Base-by-base conservation (phyloP, 1,284 basidiomycete genomes). In the Lentinus polychrous region DNA sequence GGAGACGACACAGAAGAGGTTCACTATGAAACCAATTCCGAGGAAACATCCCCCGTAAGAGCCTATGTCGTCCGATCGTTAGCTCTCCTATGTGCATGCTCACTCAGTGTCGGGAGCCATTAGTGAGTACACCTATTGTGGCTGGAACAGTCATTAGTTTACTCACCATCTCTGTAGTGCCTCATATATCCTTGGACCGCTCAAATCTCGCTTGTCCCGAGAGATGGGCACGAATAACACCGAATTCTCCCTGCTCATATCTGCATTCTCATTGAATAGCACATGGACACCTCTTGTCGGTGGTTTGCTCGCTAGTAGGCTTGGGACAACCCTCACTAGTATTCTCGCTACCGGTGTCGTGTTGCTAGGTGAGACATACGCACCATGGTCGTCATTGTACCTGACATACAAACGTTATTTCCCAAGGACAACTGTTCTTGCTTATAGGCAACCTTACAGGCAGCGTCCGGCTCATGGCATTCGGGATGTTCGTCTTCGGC, bases 281-380 rank as follows among this genome's bases (percentile, higher is more conserved):
- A 89, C 86, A 35, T 89, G 86, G 86, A 90, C 87, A 8, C 86
- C 86, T 1, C 71, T 90, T 3, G 71, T 87, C 0, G 84, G 81
- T 12, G 83, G 84, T 3, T 53, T 88, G 11, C 68, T 88, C 39
- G 79, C 83, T 5, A 81, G 80, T 50, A 73, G 74, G 45, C 72
- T 90, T 2, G 85, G 86, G 18, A 86, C 83, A 17, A 85, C 83
- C 0, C 64, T 72, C 36, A 79, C 82, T 0, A 82, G 84, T 51
- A 81, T 90, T 37, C 63, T 86, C 22, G 83, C 86, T 1, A 90
- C 87, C 0, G 76, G 81, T 0, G 69, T 83, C 18, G 81, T 90
- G 20, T 75, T 88, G 49, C 45, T 79, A 18, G 86, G 86, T 76
- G 33, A 8, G 51, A 17, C n/a, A n/a, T 27, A 22, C 17, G 47